Evolutionary conservation across 345 rosid species (phyloP), one percentile per base, ranked within the genome.

Genomic region (Arabidopsis suecica): DNA sequence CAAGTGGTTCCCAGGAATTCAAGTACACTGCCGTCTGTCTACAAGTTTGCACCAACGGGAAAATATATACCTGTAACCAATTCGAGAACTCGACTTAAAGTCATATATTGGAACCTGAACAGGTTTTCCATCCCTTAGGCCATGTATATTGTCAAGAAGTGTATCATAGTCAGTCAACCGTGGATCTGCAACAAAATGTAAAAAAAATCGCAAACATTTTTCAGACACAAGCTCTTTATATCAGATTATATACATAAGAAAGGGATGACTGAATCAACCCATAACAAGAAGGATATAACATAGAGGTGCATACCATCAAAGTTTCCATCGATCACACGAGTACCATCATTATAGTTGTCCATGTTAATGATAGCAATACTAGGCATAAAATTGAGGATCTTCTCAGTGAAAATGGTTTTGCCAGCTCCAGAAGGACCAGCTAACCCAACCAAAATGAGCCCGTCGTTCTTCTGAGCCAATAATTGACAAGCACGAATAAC

Each of bases 351-450:
- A 74, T 90, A 95, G 79, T 90, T 90, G 70, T 95, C 99, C 99
- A 95, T 92, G 38, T 89, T 78, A 59, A 95, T 86, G 74, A 95
- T 88, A 61, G 91, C 97, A 80, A 95, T 86, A 78, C 97, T 92
- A 51, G 99, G 97, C 97, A 92, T 86, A 65, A 95, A 95, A 71
- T 83, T 88, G 58, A 90, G 88, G 70, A 95, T 81, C 76, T 95
- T 95, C 79, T 95, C 99, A 3, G 99, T 90, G 81, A 95, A 92
- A 30, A 92, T 90, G 4, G 99, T 92, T 76, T 95, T 95, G 16
- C 99, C 99, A 68, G 99, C 99, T 30, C 99, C 99, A 69, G 97
- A 92, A 16, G 99, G 99, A 68, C 99, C 99, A 23, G 99, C 99
- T 51, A 95, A 88, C 30, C 97, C 99, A 63, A 92, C 97, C 76